A percentile compares a stretch with the other conserved stretches of the same genome.
Conservation (phyloP, 2,329 filamentous ascomycete species). For the Pseudopithomyces maydicus region DNA sequence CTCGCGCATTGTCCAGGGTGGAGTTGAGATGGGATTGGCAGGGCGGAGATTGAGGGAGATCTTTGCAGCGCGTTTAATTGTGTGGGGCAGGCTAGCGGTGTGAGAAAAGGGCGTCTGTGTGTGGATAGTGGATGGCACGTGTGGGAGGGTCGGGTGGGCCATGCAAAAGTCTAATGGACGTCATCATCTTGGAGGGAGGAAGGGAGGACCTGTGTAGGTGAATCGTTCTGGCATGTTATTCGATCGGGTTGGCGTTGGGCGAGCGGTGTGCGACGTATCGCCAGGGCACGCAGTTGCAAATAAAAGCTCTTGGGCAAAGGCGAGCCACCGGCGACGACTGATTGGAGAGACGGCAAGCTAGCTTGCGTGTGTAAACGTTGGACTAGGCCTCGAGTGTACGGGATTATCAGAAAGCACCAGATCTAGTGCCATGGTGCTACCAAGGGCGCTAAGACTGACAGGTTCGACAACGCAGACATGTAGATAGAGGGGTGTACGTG, state of each 20-base stretch:
- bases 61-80: neutral
- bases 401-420: neutral
- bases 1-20: too few relatives aligned
- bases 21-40: neutral
- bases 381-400: neutral
- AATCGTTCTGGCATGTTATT: too few relatives aligned
- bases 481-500: neutral
- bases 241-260: too few relatives aligned
- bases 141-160: neutral
- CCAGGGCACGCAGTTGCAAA: neutral
- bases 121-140: neutral
- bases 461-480: neutral
- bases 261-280: neutral
- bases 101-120: too few relatives aligned
- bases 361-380: neutral
- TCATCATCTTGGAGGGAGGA: neutral
- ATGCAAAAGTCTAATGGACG: neutral
- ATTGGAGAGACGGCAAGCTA: neutral
- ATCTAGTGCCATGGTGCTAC: neutral
- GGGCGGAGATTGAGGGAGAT: conserved; percentile 2
- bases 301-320: neutral
- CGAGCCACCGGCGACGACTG: neutral
- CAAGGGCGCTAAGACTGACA: conserved; percentile 1
- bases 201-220: neutral
- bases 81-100: neutral